Conservation (phyloP, 106 monocot species). For the Dendrobium chrysotoxum region DNA sequence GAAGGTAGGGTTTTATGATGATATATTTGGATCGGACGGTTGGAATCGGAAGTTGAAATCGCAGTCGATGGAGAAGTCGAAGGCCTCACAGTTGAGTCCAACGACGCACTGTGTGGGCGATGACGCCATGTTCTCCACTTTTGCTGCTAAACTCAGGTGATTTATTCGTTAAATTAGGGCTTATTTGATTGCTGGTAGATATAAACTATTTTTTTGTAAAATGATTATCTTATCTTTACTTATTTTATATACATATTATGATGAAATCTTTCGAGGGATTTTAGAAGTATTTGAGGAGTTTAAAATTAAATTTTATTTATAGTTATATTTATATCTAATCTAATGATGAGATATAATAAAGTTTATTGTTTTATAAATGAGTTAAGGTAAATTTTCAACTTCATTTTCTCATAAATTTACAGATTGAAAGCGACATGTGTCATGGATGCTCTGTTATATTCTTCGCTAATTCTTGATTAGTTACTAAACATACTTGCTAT, state of each 20-base stretch:
- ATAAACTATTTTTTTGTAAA: not conserved
- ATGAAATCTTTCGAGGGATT: too few relatives aligned
- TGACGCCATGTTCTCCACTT: constrained; percentile 36
- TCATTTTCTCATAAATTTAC: too few relatives aligned
- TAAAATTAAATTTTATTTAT: too few relatives aligned
- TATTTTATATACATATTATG: too few relatives aligned
- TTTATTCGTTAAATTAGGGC: not conserved
- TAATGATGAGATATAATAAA: too few relatives aligned
- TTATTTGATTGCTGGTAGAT: not conserved
- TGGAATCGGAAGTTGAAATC: constrained; percentile 18
- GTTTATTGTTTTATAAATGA: too few relatives aligned
- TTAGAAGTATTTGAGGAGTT: too few relatives aligned
- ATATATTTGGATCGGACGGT: constrained; percentile 43
- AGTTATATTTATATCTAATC: too few relatives aligned
- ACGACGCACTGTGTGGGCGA: constrained; percentile 4
- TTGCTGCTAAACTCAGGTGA: constrained; percentile 60
- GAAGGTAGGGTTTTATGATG: constrained; percentile 53
- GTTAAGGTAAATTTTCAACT: too few relatives aligned
- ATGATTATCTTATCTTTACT: not conserved
- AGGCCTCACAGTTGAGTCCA: constrained; percentile 25
- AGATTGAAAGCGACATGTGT: too few relatives aligned
- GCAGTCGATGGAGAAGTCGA: constrained; percentile 15
- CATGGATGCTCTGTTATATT: not conserved
- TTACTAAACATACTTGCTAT: not conserved
- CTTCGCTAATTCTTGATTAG: not conserved